Conservation (phyloP, 1,139 yeast genomes). For the Candida albicans region DNA sequence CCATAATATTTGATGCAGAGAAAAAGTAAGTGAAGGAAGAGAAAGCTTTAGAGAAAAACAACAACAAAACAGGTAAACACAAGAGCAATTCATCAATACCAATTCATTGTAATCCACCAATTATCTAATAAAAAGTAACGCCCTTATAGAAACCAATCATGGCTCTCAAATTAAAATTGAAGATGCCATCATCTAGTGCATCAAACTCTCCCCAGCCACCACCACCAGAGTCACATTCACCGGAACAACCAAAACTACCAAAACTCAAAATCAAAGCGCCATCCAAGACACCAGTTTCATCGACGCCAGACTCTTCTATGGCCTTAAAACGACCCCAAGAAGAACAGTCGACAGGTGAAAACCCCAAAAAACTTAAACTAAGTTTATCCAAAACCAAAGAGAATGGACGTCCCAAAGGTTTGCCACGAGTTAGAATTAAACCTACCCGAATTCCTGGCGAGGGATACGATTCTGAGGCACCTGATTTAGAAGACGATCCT, state of each 20-base stretch:
- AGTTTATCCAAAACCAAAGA: slow-evolving; percentile 19
- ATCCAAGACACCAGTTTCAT: slow-evolving; percentile 14
- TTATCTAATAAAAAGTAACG: background rate
- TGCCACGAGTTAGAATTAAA: slow-evolving; percentile 73
- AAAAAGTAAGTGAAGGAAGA: no score
- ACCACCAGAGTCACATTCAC: slow-evolving; percentile 5
- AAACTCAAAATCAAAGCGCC: slow-evolving; percentile 32
- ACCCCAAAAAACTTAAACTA: slow-evolving; percentile 23
- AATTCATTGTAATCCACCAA: background rate
- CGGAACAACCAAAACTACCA: slow-evolving; percentile 19
- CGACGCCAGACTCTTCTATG: slow-evolving; percentile 4
- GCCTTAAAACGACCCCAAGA: slow-evolving; percentile 7
- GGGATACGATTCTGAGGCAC: slow-evolving; percentile 96
- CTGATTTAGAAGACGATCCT: slow-evolving; percentile 95
- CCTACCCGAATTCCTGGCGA: slow-evolving; percentile 89
- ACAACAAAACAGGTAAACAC: no score
- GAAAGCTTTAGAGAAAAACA: no score
- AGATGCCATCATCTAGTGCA: slow-evolving; percentile 20
- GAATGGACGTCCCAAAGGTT: slow-evolving; percentile 18
- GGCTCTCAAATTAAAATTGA: slow-evolving; percentile 29
- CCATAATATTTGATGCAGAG: no score
- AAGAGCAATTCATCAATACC: no score
- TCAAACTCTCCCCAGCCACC: slow-evolving; percentile 10
- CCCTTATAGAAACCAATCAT: slow-evolving; percentile 8
- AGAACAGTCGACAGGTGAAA: slow-evolving; percentile 16